These are phyloP conservation scores for Rhinocladiella similis DNA, from an alignment of 2,329 filamentous ascomycete genomes.

Conservation along the genomic window DNA sequence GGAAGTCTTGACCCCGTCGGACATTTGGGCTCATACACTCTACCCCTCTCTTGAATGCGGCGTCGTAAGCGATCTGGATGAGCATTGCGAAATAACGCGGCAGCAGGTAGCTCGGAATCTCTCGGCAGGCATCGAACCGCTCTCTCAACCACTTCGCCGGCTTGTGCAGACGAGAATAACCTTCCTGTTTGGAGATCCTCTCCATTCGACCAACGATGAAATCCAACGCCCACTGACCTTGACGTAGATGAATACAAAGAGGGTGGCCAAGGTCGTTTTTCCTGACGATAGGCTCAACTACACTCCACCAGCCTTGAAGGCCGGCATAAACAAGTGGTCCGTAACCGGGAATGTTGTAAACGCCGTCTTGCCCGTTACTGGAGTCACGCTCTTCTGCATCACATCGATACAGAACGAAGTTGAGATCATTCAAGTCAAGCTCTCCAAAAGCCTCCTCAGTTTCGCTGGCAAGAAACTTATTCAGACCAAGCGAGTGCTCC, in stretches of 20 bases:
- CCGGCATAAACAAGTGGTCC: conserved; percentile 90
- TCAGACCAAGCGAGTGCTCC: conserved; percentile 79
- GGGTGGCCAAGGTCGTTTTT: conserved; percentile 93
- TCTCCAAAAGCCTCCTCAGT: conserved; percentile 75
- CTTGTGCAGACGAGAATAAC: conserved; percentile 62
- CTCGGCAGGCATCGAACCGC: conserved; percentile 81
- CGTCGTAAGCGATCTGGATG: conserved; percentile 81
- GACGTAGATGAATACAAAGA: conserved; percentile 85
- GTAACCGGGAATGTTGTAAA: conserved; percentile 80
- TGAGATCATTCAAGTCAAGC: conserved; percentile 78
- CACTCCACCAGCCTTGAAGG: conserved; percentile 98
- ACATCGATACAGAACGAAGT: conserved; percentile 87
- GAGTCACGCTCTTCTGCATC: conserved; percentile 84
- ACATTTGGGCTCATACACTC: conserved; percentile 78
- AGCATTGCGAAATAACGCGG: conserved; percentile 92
- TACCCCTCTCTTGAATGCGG: conserved; percentile 75
- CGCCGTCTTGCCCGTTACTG: conserved; percentile 78
- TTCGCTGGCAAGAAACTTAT: conserved; percentile 81
- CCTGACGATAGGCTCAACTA: conserved; percentile 78
- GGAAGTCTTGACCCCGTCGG: conserved; percentile 78
- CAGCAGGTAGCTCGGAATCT: conserved; percentile 82
- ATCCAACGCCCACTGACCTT: conserved; percentile 90
- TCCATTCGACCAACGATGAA: conserved; percentile 80
- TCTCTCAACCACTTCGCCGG: conserved; percentile 78
- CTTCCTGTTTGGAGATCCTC: conserved; percentile 63